Base-by-base conservation (phyloP, 164 flowering plant species). In the Cinnamomum chago region DNA sequence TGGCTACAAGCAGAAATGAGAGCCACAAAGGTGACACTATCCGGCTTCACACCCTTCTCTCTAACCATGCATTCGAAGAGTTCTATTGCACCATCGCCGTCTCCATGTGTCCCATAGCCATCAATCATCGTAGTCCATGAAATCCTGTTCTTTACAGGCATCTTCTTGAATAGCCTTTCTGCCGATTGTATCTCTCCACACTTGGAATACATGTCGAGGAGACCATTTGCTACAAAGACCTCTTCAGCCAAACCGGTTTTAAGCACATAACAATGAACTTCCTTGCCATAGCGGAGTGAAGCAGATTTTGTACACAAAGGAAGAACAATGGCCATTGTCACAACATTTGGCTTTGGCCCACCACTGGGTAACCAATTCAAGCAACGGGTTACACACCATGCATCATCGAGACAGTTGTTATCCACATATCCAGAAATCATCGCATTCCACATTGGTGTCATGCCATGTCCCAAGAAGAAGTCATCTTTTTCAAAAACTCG, bases 161-260 rank as follows among this genome's bases (percentile, higher is more conserved):
- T 81, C 65, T 24, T 67, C 11, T 70, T 62, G 68, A 81, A 81
- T 52, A 70, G 75, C 65, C 50, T 72, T 58, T 70, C 67, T 3
- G 81, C 75, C 52, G 23, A 17, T 33, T 22, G 67, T 12, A 78
- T 68, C 77, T 60, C 68, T 18, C 82, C 85, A 73, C 82, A 82
- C 71, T 81, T 84, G 55, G 84, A 77, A 60, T 84, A 81, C 87
- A 84, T 79, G 71, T 81, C 81, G 65, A 84, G 65, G 15, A 84
- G 76, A 9, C 78, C 76, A 76, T 84, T 84, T 47, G 81, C 81
- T 11, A 84, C 85, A 10, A 74, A 55, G 27, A 76, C 35, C 70
- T 77, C 76, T 35, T 71, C 65, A 52, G 77, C 77, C 62, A 84
- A 67, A 28, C 83, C 78, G 51, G 60, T 50, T 30, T 70, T 76